phyloP scores from a whole-genome alignment of 2,329 filamentous ascomycete genomes.

The Claviceps fusiformis region DNA sequence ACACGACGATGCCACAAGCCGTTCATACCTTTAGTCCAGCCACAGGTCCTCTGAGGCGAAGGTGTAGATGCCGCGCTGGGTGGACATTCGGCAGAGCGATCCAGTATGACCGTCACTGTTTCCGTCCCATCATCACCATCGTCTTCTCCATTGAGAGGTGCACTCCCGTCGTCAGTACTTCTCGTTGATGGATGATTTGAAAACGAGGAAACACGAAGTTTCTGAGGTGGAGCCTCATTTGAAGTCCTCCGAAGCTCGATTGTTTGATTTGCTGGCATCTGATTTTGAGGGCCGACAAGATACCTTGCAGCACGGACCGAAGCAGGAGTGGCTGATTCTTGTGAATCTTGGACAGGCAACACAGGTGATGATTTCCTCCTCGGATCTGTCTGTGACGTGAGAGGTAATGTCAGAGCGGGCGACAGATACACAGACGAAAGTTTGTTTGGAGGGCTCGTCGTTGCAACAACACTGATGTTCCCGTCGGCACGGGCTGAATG shows the following conservation, averaged over 20 bases:
- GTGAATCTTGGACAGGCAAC: conserved; percentile 21
- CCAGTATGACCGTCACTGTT: conserved; percentile 31
- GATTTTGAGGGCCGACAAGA: not conserved
- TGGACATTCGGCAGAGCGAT: conserved; percentile 14
- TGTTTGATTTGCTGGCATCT: not conserved
- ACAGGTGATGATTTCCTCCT: conserved; percentile 38
- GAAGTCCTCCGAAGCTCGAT: not conserved
- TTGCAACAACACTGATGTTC: conserved; percentile 16
- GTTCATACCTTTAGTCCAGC: conserved; percentile 7
- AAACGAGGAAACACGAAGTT: not conserved
- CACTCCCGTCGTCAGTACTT: not conserved
- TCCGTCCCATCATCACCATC: conserved; percentile 19
- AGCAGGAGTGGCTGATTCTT: conserved; percentile 1
- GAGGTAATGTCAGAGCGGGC: conserved; percentile 1
- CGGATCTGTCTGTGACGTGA: conserved; percentile 13
- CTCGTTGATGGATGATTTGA: not conserved
- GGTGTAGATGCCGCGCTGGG: conserved; percentile 1
- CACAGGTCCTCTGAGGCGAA: conserved; percentile 4
- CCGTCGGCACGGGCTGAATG: not conserved
- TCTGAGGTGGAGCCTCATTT: not conserved
- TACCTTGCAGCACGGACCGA: not conserved
- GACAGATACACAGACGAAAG: conserved; percentile 2
- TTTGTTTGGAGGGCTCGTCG: conserved; percentile 6
- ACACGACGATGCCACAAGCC: conserved; percentile 40
- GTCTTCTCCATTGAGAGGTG: not conserved